Evolutionary conservation across 805 yeast genomes (phyloP), one percentile per base, ranked within the genome.

Genomic region (Ogataea wickerhamii): DNA sequence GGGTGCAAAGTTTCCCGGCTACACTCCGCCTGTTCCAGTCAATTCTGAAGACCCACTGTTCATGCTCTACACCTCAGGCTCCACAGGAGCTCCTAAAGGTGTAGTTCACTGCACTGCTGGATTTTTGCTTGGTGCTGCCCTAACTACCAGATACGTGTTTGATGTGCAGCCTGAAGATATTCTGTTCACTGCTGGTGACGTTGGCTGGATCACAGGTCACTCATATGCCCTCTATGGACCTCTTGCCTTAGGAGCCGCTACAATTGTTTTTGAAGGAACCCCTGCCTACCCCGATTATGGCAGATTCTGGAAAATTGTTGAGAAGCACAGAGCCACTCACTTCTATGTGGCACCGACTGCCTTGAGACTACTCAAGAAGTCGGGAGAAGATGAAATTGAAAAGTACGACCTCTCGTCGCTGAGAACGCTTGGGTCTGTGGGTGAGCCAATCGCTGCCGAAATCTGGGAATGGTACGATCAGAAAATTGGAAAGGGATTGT

Each of bases 141-240:
- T 89, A 61, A 86, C 97, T 37, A 85, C 96, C 33, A 85, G 82
- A 67, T 91, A 89, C 66, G 88, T 88, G 32, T 91, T 93, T 63
- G 98, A 94, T 63, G 80, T 93, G 34, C 96, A 87, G 59, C 80
- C 80, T 43, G 84, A 82, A 45, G 98, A 93, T 64, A 73, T 84
- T 30, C 66, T 91, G 45, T 91, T 93, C 71, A 91, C 98, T 28
- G 98, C 98, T 27, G 98, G 98, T 59, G 98, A 93, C 62, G 87
- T 93, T 40, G 98, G 98, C 60, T 93, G 98, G 98, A 93, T 93
- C 61, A 93, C 98, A 13, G 98, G 98, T 52, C 98, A 93, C 66
- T 85, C 97, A 7, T 93, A 91, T 60, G 95, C 87, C 30, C 76
- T 91, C 32, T 93, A 93, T 58, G 98, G 98, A 43, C 98, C 98